Evolutionary conservation across 2,329 filamentous ascomycete species (phyloP).

Genomic region (Teratosphaeria epicoccoides): DNA sequence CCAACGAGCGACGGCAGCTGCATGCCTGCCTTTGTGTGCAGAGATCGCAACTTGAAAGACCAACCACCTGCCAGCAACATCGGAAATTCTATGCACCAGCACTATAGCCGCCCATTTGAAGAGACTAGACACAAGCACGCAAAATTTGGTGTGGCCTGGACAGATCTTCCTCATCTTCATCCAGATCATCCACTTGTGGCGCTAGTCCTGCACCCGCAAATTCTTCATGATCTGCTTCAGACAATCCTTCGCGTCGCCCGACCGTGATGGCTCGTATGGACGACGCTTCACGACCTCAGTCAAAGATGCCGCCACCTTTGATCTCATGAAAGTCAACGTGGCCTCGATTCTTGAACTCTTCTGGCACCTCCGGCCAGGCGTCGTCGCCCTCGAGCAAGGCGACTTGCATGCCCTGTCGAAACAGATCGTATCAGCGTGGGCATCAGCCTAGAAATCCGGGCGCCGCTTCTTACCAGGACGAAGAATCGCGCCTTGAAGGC

Average conservation of each 20-base stretch:
- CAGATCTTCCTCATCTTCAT: not conserved
- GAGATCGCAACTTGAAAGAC: not conserved
- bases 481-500: not conserved
- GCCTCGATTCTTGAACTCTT: not conserved
- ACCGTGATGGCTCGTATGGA: not conserved
- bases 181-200: not conserved
- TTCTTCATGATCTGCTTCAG: not conserved
- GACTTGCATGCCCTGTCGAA: not conserved
- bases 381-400: not conserved
- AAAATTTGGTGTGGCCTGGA: not conserved
- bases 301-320: not conserved
- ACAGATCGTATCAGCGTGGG: not conserved
- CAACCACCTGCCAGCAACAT: not conserved
- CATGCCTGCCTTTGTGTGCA: too few species aligned
- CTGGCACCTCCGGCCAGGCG: not conserved
- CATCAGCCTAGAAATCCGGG: not conserved
- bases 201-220: not conserved
- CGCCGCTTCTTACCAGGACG: not conserved
- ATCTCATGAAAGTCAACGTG: not conserved
- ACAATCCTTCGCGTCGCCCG: not conserved
- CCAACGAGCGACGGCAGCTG: not conserved
- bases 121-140: not conserved
- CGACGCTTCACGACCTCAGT: not conserved
- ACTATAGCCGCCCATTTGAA: not conserved
- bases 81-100: not conserved